Evolutionary conservation across 2,329 filamentous ascomycete species (phyloP).

Genomic region (Madurella fahalii): DNA sequence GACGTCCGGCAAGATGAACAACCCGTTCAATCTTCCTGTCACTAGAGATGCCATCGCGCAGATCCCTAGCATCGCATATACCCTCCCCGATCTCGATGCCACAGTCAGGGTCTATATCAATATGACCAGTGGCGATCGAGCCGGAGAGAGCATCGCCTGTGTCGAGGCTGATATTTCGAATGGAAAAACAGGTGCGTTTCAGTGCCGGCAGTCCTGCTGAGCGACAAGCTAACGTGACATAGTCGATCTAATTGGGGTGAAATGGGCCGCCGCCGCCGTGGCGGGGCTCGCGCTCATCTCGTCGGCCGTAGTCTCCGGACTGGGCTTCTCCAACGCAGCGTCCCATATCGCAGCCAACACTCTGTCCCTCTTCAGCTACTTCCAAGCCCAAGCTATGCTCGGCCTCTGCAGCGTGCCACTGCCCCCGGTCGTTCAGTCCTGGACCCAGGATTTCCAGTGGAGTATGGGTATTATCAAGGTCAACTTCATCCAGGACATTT

Average conservation of each 20-base stretch:
- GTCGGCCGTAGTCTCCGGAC: slow-evolving; percentile 75
- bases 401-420: slow-evolving; percentile 71
- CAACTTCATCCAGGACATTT: slow-evolving; percentile 71
- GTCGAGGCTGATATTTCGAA: slow-evolving; percentile 78
- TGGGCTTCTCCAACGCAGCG: slow-evolving; percentile 82
- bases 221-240: background rate
- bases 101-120: slow-evolving; percentile 72
- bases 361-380: slow-evolving; percentile 78
- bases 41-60: slow-evolving; percentile 50
- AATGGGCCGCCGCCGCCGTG: slow-evolving; percentile 76
- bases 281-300: slow-evolving; percentile 70
- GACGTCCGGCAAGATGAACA: slow-evolving; percentile 58
- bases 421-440: slow-evolving; percentile 75
- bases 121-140: slow-evolving; percentile 44
- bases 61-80: slow-evolving; percentile 76
- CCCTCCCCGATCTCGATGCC: slow-evolving; percentile 77
- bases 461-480: slow-evolving; percentile 84
- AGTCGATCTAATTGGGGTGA: slow-evolving; percentile 74
- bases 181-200: slow-evolving; percentile 56
- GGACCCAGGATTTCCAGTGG: slow-evolving; percentile 92
- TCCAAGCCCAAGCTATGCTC: slow-evolving; percentile 81
- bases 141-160: slow-evolving; percentile 63
- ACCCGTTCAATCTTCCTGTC: slow-evolving; percentile 58
- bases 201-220: background rate
- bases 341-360: slow-evolving; percentile 83